Base-by-base conservation (phyloP, 2,329 filamentous ascomycete species). In the Trichoderma arundinaceum region DNA sequence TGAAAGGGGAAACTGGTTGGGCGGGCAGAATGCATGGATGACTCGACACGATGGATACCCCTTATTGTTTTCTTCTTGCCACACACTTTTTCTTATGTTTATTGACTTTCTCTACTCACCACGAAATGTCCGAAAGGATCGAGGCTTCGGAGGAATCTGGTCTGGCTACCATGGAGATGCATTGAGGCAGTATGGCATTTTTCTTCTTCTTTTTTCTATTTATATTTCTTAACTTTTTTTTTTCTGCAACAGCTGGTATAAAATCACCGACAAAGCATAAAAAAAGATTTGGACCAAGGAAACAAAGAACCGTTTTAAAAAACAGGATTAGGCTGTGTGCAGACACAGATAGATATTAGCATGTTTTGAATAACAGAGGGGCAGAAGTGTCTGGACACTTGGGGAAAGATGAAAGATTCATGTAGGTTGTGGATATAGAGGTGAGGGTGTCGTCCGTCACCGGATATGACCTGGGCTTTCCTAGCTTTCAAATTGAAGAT, bases 21-120 rank as follows among this genome's bases (percentile, higher is more conserved):
- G 77, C 71, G 76, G 76, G 73, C 74, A 78, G 77, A 79, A 79
- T 78, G 78, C 71, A 78, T 79, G 78, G 76, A 80, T 73, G 78
- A 80, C 75, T 77, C 73, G 74, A 77, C 72, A 79, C 71, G 78
- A 81, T 74, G 79, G 78, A 81, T 81, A 80, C 78, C 78, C 78
- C 74, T 72, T 70, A 72, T 71, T 71, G 72, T 71, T 70, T 72
- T 68, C 71, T 74, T 73, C 72, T 72, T 63, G 60, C 32, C 68
- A 68, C 68, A 68, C 38, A 61, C 57, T 53, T 67, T 62, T 67
- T 71, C 66, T 66, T 70, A 69, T 69, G 68, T 70, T 65, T 58
- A 67, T 62, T 61, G 54, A 64, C 67, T 66, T 64, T 65, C 63
- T 66, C 49, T 67, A 49, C 54, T 65, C 54, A 65, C 56, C 19